These are phyloP conservation scores for Fusarium sp. DNA, from an alignment of 2,329 filamentous ascomycete genomes.

Conservation along the genomic window DNA sequence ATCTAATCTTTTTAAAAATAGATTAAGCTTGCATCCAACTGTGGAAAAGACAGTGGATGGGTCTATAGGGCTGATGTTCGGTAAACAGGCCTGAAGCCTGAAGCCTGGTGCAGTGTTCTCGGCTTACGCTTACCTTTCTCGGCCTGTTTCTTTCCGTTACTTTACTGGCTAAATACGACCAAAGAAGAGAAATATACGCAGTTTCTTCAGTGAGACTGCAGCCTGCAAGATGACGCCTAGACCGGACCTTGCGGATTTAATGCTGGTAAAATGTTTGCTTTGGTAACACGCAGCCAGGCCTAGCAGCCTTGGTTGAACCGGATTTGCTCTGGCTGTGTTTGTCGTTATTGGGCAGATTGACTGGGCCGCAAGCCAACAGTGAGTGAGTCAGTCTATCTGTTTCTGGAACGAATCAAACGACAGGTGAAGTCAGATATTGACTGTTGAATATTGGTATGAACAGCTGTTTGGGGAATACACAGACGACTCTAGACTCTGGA, in stretches of 20 bases:
- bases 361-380: constrained; percentile 19
- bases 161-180: background rate
- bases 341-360: constrained; percentile 4
- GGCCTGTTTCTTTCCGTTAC: background rate
- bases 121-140: constrained; percentile 5
- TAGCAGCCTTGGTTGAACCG: background rate
- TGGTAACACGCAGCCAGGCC: background rate
- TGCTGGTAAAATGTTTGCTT: background rate
- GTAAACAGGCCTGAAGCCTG: background rate
- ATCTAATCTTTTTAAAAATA: too few species aligned
- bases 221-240: constrained; percentile 4
- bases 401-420: background rate
- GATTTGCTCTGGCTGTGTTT: constrained; percentile 5
- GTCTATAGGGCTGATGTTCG: background rate
- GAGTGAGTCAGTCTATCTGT: constrained; percentile 17
- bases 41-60: background rate
- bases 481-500: too few species aligned
- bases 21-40: background rate
- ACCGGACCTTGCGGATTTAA: constrained; percentile 15
- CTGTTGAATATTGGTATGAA: background rate
- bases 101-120: background rate
- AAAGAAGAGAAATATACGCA: background rate
- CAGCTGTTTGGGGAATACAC: too few species aligned
- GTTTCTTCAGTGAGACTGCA: constrained; percentile 3
- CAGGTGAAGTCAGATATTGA: background rate